A percentile compares a stretch with the other conserved stretches of the same genome.
Evolutionary conservation across 164 flowering plant genomes (phyloP).

Genomic region (Magnolia officinalis): DNA sequence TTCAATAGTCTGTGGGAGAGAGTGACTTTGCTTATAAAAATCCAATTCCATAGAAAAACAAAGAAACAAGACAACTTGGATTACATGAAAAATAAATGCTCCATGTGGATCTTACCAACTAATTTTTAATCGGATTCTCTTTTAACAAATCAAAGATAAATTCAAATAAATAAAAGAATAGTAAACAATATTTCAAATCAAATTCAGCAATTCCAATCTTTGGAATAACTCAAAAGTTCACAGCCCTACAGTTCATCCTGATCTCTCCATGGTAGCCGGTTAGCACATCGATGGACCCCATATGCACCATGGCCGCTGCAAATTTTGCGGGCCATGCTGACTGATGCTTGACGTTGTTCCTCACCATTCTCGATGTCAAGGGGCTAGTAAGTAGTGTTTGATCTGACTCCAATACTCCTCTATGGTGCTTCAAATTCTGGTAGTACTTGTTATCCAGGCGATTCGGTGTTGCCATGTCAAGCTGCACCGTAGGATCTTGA

Average conservation of each 20-base stretch:
- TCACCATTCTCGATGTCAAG: background rate
- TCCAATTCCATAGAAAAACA: too few relatives aligned
- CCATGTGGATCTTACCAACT: background rate
- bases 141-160: background rate
- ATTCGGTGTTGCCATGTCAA: too few relatives aligned
- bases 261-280: conserved; percentile 1
- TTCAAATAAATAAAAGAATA: background rate
- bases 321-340: conserved; percentile 26
- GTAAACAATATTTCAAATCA: background rate
- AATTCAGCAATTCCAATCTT: background rate
- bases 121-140: background rate
- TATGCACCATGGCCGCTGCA: conserved; percentile 11
- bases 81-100: too few relatives aligned
- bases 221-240: conserved; percentile 4
- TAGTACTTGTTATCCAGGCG: conserved; percentile 5
- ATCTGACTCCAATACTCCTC: conserved; percentile 4
- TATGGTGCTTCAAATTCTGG: background rate
- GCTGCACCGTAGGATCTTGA: too few relatives aligned
- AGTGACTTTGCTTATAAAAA: too few relatives aligned
- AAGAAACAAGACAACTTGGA: too few relatives aligned
- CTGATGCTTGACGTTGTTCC: background rate
- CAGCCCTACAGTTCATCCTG: conserved; percentile 10
- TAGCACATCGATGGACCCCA: conserved; percentile 8
- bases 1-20: too few relatives aligned
- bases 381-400: background rate